Base-by-base conservation (phyloP, 2,329 filamentous ascomycete species). In the Colletotrichum ledebouriae region DNA sequence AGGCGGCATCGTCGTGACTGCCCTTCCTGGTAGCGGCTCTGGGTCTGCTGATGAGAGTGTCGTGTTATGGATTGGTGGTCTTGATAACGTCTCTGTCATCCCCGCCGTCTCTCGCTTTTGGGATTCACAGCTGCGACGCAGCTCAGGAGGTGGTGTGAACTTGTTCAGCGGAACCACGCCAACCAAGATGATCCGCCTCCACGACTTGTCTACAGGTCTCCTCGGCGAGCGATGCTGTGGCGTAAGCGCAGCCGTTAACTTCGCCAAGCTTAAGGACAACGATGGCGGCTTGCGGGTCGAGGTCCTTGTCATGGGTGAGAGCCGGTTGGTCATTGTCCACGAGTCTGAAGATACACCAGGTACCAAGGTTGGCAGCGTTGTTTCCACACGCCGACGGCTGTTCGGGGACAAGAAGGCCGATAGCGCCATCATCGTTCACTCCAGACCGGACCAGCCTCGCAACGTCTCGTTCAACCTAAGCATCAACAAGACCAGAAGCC, bases 221-320 rank as follows among this genome's bases (percentile, higher is more conserved):
- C 78, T 88, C 59, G 87, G 87, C 9, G 87, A 89, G 73, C 81
- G 85, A 13, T 89, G 86, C 72, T 85, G 81, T 25, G 85, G 84
- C 6, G 83, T 87, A 7, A 78, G 77, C 17, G 81, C 85, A 2
- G 79, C 87, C 3, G 76, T 81, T 69, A 73, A 82, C 67, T 75
- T 78, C 42, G 61, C 69, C 10, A 74, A 71, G 50, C 70, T 73
- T 49, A 73, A 70, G 17, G 71, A 68, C 7, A 71, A 72, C n/a
- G 78, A 81, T n/a, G 77, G 76, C 10, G 81, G 81, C 9, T 76
- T 88, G 6, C 83, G 85, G 2, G 79, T 87, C 4, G 87, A 89
- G 62, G 78, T 89, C 6, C 71, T 89, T 6, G 76, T 89, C 9
- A 83, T 83, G 41, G 87, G 87, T 33, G 87, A 89, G 74, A 85